phyloP scores from a whole-genome alignment of 148 eudicot species.

The Euryodendron excelsum region DNA sequence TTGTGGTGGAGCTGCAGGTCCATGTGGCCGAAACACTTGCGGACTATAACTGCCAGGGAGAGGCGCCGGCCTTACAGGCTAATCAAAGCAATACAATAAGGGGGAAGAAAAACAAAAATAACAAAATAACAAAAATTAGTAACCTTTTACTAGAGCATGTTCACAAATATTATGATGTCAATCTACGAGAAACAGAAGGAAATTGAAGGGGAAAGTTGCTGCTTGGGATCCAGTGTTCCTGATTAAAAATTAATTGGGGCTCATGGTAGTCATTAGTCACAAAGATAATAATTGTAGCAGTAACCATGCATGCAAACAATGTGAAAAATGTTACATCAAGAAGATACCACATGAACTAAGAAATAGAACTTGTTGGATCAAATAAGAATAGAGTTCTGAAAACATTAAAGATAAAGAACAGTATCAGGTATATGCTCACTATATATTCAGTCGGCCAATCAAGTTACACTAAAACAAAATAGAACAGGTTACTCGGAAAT shows the following conservation, averaged over 20 bases:
- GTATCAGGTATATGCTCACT: not conserved
- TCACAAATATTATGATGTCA: not conserved
- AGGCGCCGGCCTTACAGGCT: constrained; percentile 55
- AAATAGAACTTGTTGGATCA: too few relatives aligned
- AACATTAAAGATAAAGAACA: too few relatives aligned
- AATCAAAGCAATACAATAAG: not conserved
- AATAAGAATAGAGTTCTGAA: too few relatives aligned
- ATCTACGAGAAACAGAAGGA: not conserved
- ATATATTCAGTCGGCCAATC: not conserved
- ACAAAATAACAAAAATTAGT: constrained; percentile 5
- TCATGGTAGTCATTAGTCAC: too few relatives aligned
- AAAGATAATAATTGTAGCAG: too few relatives aligned
- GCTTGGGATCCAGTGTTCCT: not conserved
- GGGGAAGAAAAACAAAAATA: not conserved
- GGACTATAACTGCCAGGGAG: constrained; percentile 47
- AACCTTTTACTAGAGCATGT: not conserved
- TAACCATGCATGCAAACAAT: too few relatives aligned
- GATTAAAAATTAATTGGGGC: too few relatives aligned
- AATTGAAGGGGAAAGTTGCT: not conserved
- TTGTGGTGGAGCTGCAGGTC: constrained; percentile 55
- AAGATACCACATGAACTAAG: too few relatives aligned
- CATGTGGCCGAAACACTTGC: constrained; percentile 72
- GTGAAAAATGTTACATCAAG: too few relatives aligned
- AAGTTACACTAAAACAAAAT: not conserved
- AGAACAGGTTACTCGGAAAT: not conserved